Base-by-base conservation (phyloP, 208 protist species). In the Phytomonas francai region DNA sequence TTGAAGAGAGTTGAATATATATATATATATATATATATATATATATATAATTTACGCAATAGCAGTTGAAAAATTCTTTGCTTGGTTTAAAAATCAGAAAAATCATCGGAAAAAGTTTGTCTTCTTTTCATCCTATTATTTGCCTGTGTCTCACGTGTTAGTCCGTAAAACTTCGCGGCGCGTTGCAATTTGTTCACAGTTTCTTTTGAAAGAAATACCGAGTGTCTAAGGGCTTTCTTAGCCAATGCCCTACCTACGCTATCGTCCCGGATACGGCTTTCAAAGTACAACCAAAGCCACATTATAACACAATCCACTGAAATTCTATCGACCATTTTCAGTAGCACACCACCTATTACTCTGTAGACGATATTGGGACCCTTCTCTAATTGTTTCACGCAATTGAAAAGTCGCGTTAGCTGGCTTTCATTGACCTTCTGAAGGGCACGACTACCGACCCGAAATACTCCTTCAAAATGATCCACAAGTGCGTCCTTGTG, bases 201-300 rank as follows among this genome's bases (percentile, higher is more conserved):
- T 39, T 34, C 31, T 29, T 25, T 32, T 3, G 68, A 61, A 25
- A 72, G 63, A 29, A 39, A 61, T 22, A 28, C 9, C 12, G 68
- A 36, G 22, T 59, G 59, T 30, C 42, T 61, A 31, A 63, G 59
- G 9, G 65, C 68, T 61, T 67, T 65, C 22, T 16, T 63, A 32
- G 84, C 63, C 9, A 94, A 71, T 12, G 79, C 71, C 59, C 78
- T 84, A 49, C 77, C 86, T 11, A 91, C 81, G 54, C 82, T 80
- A 73, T 88, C 83, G 67, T 95, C 89, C 11, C 77, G 72, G 25
- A 95, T 70, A 4, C 75, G 34, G 29, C 83, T 54, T 22, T 75
- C 67, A 5, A 81, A 66, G 61, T 95, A 95, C 25, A 95, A 65
- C 1, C 73, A 70, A 59, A 89, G 67, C 87, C 89, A 95, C 51